Conservation (phyloP, 2,329 filamentous ascomycete genomes). For the Hypoxylon sp. region DNA sequence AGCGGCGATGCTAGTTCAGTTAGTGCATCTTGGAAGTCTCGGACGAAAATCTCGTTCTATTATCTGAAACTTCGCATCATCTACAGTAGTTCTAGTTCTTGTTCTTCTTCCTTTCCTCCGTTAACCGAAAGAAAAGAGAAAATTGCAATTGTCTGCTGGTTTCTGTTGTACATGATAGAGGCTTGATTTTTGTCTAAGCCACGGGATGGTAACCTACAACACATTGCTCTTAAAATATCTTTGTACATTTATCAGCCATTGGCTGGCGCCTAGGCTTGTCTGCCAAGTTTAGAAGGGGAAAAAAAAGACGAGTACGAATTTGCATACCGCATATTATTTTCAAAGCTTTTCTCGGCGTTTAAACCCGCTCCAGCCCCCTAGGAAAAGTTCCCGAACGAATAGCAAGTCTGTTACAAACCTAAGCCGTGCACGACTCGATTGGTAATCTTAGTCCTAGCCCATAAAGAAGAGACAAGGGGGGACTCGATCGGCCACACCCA, state of each 20-base stretch:
- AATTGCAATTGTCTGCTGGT: constrained; percentile 4
- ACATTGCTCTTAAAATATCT: constrained; percentile 31
- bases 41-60: constrained; percentile 14
- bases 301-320: constrained; percentile 31
- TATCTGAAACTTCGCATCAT: constrained; percentile 23
- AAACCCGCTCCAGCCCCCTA: constrained; percentile 36
- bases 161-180: constrained; percentile 6
- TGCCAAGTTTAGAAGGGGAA: constrained; percentile 32
- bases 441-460: constrained; percentile 36
- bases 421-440: constrained; percentile 34
- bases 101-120: constrained; percentile 8
- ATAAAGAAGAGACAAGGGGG: constrained; percentile 32
- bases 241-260: constrained; percentile 13
- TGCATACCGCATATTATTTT: constrained; percentile 11
- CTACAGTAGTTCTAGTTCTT: neutral
- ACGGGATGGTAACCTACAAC: constrained; percentile 18
- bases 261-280: constrained; percentile 13
- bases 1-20: constrained; percentile 14
- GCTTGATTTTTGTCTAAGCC: constrained; percentile 22
- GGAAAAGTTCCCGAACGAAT: constrained; percentile 35
- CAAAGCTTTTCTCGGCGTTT: constrained; percentile 33
- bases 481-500: constrained; percentile 19
- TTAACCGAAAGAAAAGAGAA: constrained; percentile 3
- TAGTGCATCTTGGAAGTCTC: constrained; percentile 12
- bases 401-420: constrained; percentile 22